A percentile compares a stretch with the other conserved stretches of the same genome.
phyloP scores from a whole-genome alignment of 1,284 basidiomycete species.

The Austropuccinia psidii region DNA sequence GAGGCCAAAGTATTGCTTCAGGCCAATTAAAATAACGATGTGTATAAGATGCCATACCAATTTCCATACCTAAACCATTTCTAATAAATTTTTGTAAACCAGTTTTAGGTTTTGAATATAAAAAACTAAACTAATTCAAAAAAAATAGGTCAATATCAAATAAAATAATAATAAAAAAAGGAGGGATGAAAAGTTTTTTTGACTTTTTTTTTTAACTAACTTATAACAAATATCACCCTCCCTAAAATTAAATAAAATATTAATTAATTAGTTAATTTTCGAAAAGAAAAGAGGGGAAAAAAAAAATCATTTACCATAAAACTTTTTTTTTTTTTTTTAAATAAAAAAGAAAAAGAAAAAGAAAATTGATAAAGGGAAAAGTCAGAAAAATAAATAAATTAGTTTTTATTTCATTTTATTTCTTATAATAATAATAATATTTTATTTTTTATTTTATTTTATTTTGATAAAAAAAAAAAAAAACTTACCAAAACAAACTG shows the following conservation, averaged over 20 bases:
- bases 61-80: not conserved
- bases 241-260: not conserved
- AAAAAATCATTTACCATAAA: conserved; percentile 20
- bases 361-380: not conserved
- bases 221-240: conserved; percentile 32
- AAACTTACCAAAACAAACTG: conserved; percentile 43
- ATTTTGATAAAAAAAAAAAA: not conserved
- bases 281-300: not conserved
- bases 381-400: not conserved
- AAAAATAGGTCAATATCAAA: not conserved
- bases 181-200: not conserved
- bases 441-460: not conserved
- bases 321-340: not conserved
- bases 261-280: not conserved
- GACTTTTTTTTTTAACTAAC: not conserved
- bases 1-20: conserved; percentile 22
- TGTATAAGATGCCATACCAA: conserved; percentile 16
- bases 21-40: conserved; percentile 21
- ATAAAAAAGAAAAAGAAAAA: not conserved
- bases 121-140: conserved; percentile 1
- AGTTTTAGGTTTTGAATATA: conserved; percentile 28
- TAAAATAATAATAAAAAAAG: not conserved
- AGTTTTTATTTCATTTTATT: not conserved
- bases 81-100: conserved; percentile 21
- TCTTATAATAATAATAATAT: not conserved